Evolutionary conservation across 768 basidiomycete species (phyloP), one percentile per base, ranked within the genome.

Genomic region (Tubosaeta brunneosetosa): DNA sequence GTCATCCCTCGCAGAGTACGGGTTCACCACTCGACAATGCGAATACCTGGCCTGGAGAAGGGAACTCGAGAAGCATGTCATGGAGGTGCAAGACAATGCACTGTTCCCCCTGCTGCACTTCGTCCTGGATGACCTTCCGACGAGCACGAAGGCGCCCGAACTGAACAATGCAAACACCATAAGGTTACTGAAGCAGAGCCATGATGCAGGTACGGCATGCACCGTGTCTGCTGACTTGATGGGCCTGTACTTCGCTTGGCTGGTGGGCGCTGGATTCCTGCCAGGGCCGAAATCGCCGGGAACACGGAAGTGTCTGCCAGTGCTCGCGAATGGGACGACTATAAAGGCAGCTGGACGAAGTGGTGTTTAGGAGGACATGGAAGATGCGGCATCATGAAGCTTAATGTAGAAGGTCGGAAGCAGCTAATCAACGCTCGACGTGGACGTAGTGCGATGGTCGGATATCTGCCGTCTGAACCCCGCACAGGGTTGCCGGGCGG

Each of bases 21-120:
- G 97, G 4, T 99, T 88, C 74, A 65, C 74, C 14, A 86, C 87
- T 6, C 71, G 79, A 56, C 79, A 81, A 56, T 88, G 88, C 65
- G 94, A 97, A 63, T 99, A 99, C 72, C 71, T 97, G 51, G 73
- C 83, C 4, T 99, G 97, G 97, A 80, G 97, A 36, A 82, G 87
- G 17, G 85, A 84, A 66, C 82, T 99, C 55, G 97, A 99, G 69
- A 88, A 88, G 61, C 95, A 98, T 66, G 95, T 95, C 43, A 86
- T 97, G 77, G 88, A 92, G 50, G 83, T 80, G 8, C 91, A 94
- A 66, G 95, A 98, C 68, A 98, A 99, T 58, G 97, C 97, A 2
- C 78, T 99, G 41, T 98, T 94, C 81, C 97, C 97, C 3, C 75
- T 99, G 10, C 80, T 99, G 16, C 95, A 99, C 71, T 97, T 97